Evolutionary conservation across 495 filamentous ascomycete genomes (phyloP).

Genomic region (Aspergillus homomorphus): DNA sequence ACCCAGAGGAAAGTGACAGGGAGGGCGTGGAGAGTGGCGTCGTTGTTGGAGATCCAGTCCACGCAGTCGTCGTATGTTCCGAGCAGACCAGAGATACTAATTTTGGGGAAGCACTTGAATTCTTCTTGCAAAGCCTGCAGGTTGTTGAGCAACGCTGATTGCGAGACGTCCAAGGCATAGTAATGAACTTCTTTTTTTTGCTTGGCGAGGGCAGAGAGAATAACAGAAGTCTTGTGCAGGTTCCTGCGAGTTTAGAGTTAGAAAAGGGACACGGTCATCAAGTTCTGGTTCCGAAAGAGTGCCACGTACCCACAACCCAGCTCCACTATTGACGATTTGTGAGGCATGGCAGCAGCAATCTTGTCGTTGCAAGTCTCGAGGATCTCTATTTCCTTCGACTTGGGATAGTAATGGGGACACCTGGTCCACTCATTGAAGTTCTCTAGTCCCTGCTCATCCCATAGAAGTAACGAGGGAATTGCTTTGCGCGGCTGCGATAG

Average conservation of each 20-base stretch:
- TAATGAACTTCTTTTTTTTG: background rate
- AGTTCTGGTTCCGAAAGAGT: background rate
- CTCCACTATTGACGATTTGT: background rate
- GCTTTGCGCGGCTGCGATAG: background rate
- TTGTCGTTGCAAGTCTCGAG: background rate
- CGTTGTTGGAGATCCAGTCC: background rate
- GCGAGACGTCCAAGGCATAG: background rate
- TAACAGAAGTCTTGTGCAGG: background rate
- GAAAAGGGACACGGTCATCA: background rate
- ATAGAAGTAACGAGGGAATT: background rate
- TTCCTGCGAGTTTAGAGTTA: background rate
- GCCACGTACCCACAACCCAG: background rate
- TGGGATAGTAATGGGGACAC: background rate
- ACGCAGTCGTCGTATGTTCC: conserved; percentile 2
- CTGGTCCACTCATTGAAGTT: conserved; percentile 2
- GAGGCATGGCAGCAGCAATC: background rate
- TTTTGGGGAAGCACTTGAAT: background rate
- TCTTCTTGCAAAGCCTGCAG: background rate
- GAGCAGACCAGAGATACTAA: background rate
- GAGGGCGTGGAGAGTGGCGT: background rate
- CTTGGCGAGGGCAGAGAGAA: background rate
- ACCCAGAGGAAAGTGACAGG: background rate
- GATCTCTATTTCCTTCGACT: background rate
- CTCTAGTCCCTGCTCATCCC: conserved; percentile 1
- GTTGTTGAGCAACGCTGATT: background rate